Percentiles rank a stretch among this genome's conserved stretches.
Evolutionary conservation across 768 basidiomycete genomes (phyloP).

Genomic region (Boletus insuetus): DNA sequence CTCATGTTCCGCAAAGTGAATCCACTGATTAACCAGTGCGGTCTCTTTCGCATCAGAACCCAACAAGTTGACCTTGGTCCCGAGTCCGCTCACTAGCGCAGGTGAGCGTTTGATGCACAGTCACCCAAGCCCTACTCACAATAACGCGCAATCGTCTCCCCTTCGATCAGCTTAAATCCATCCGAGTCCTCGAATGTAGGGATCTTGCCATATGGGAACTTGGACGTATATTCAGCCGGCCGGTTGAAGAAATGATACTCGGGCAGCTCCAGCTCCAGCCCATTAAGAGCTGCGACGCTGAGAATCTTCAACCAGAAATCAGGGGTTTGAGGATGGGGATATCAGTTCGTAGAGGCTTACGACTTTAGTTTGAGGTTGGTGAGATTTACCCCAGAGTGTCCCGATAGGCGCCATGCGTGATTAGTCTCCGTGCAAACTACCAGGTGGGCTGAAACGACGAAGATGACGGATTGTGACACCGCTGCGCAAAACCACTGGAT

Average conservation of each 20-base stretch:
- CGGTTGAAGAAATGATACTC: constrained; percentile 10
- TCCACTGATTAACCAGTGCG: constrained; percentile 19
- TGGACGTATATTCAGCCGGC: constrained; percentile 9
- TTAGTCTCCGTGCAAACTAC: not conserved
- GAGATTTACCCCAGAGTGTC: constrained; percentile 14
- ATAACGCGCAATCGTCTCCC: constrained; percentile 17
- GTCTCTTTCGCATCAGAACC: constrained; percentile 9
- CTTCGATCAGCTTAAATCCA: constrained; percentile 18
- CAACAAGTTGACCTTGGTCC: constrained; percentile 9
- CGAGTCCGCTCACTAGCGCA: constrained; percentile 12
- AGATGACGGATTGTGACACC: not conserved
- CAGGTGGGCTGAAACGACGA: not conserved
- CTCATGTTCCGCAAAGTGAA: constrained; percentile 19
- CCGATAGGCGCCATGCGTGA: constrained; percentile 14
- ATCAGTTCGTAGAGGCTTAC: constrained; percentile 1
- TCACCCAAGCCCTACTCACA: constrained; percentile 2
- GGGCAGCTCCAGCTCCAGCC: constrained; percentile 6
- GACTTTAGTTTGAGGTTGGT: constrained; percentile 15
- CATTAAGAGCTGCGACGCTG: constrained; percentile 15
- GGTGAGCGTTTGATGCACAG: not conserved
- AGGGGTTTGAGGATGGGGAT: not conserved
- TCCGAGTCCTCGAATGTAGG: constrained; percentile 18
- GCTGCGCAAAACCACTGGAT: no score
- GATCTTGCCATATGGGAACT: constrained; percentile 20
- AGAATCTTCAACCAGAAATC: constrained; percentile 5